phyloP scores from a whole-genome alignment of 441 rosid genomes.

The Euphorbia schlechtendalii region DNA sequence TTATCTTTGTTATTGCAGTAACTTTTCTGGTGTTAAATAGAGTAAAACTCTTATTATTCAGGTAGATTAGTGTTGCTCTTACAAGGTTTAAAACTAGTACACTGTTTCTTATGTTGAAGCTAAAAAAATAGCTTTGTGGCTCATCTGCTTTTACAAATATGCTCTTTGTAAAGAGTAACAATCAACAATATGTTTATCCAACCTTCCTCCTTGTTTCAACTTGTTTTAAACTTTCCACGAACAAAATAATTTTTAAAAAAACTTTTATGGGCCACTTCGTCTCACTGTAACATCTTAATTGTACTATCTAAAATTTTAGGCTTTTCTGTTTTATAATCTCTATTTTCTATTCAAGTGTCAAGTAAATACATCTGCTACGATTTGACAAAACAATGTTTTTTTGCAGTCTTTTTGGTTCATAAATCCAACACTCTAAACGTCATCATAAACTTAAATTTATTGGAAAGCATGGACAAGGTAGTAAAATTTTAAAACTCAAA shows the following conservation, averaged over 20 bases:
- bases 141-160: too few species aligned
- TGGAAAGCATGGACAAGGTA: background rate
- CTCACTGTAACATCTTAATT: background rate
- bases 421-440: background rate
- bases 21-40: too few species aligned
- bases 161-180: too few species aligned
- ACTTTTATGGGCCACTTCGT: too few species aligned
- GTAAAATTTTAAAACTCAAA: background rate
- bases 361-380: background rate
- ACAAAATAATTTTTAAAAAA: too few species aligned
- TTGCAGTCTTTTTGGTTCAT: background rate
- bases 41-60: too few species aligned
- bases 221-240: too few species aligned
- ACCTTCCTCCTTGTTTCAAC: background rate
- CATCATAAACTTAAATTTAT: background rate
- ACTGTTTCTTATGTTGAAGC: too few species aligned
- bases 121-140: too few species aligned
- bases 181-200: background rate
- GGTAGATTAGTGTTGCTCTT: too few species aligned
- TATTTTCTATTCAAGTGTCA: background rate
- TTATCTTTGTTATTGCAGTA: too few species aligned
- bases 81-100: too few species aligned
- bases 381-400: slow-evolving; percentile 1
- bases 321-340: background rate
- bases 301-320: background rate